Percentiles rank a stretch among this genome's conserved stretches.
Evolutionary conservation across 2,329 filamentous ascomycete genomes (phyloP).

Genomic region (Pseudofabraea citricarpa): DNA sequence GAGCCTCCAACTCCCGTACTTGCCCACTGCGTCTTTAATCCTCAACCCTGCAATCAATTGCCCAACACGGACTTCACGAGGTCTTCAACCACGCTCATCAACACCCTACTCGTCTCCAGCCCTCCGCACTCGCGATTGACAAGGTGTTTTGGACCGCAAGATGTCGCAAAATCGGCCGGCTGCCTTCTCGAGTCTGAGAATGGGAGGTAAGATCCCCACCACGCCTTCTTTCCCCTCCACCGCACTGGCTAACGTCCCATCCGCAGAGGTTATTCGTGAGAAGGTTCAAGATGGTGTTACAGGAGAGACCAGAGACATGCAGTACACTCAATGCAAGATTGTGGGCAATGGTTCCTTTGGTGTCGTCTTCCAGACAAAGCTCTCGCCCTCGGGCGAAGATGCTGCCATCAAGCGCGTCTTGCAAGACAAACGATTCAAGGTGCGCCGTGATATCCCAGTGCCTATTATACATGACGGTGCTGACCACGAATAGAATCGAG

Average conservation of each 20-base stretch:
- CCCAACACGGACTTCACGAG: slow-evolving; percentile 51
- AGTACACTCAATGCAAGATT: slow-evolving; percentile 99
- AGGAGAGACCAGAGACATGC: slow-evolving; percentile 91
- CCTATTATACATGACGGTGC: slow-evolving; percentile 10
- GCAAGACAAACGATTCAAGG: slow-evolving; percentile 99
- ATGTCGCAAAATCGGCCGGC: slow-evolving; percentile 93
- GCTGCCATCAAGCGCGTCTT: slow-evolving; percentile 98
- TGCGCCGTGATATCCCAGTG: slow-evolving; percentile 34
- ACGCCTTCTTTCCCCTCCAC: slow-evolving; percentile 5
- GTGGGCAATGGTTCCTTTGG: slow-evolving; percentile 98
- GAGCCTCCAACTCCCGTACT: slow-evolving; percentile 9
- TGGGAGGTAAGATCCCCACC: slow-evolving; percentile 71
- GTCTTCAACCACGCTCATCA: slow-evolving; percentile 32
- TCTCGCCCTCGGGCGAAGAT: slow-evolving; percentile 96
- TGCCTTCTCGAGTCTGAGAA: slow-evolving; percentile 83
- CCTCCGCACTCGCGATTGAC: slow-evolving; percentile 36
- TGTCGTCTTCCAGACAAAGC: slow-evolving; percentile 97
- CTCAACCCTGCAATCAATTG: slow-evolving; percentile 27
- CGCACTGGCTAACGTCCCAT: slow-evolving; percentile 19
- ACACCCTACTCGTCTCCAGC: slow-evolving; percentile 39
- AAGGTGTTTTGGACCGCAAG: slow-evolving; percentile 27
- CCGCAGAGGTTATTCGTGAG: slow-evolving; percentile 89
- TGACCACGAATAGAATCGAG: slow-evolving; percentile 71
- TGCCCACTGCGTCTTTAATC: slow-evolving; percentile 15
- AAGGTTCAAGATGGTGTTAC: slow-evolving; percentile 98